Evolutionary conservation across 768 basidiomycete genomes (phyloP), one percentile per base, ranked within the genome.

Genomic region (Podaxis pistillaris): DNA sequence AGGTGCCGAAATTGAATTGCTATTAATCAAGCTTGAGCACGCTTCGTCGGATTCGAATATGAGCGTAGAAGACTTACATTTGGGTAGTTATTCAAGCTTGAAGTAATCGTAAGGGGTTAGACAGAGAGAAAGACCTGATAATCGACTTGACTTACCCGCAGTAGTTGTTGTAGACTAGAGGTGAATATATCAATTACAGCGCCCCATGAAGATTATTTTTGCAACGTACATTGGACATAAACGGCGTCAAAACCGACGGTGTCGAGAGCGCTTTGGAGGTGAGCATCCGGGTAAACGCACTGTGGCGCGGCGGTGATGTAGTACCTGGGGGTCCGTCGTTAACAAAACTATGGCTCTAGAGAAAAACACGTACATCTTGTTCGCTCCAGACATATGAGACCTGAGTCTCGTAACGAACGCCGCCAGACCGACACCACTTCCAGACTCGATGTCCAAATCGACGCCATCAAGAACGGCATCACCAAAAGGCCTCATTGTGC

Each of bases 381-480:
- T 79, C 2, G 81, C 81, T 13, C 76, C 75, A 49, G 69, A 73
- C 22, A 81, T 75, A 60, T 79, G 78, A 0, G 77, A 73, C 12
- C 81, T 72, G 19, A 87, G 74, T 56, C 72, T 70, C 56, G 67
- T 81, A 36, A 85, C 78, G 53, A 86, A 85, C 0, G 82, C 78
- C 2, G 74, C 74, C 58, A 78, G 83, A n/a, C 78, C 76, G 0
- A 75, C 71, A 47, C 75, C 73, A 36, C 72, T 72, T 11, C 87
- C 87, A 19, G 82, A 80, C 72, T 89, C 88, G 59, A 89, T 85
- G 68, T 88, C 88, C 30, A 89, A 69, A 69, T 89, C 88, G 57
- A 88, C 67, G 37, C 80, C 87, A 62, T 88, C 88, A 38, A 89
- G 78, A 9, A 88, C 81, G 1, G 86, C 88, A 56, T 72, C 64